phyloP scores from a whole-genome alignment of 176 grass and related monocot species.

The Carex kokanica region DNA sequence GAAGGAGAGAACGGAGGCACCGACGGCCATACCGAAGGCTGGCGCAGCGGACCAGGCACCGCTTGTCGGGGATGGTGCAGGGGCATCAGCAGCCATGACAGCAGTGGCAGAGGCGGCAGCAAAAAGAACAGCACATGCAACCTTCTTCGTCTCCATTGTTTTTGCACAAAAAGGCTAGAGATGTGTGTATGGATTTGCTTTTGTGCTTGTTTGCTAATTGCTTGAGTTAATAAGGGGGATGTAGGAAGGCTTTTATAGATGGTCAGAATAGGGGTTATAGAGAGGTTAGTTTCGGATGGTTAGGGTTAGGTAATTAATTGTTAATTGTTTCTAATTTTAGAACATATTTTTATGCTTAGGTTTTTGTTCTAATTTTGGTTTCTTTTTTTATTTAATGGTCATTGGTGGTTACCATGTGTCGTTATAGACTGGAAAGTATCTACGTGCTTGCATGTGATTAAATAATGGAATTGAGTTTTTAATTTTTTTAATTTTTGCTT shows the following conservation, averaged over 20 bases:
- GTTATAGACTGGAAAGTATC: constrained; percentile 20
- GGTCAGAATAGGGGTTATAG: constrained; percentile 28
- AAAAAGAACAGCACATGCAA: constrained; percentile 76
- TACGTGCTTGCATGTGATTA: constrained; percentile 44
- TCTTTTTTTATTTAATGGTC: neutral
- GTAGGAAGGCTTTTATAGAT: constrained; percentile 47
- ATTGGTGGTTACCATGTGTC: constrained; percentile 41
- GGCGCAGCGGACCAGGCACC: constrained; percentile 43
- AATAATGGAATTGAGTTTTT: neutral
- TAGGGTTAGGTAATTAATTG: constrained; percentile 27
- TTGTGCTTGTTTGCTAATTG: too few species aligned
- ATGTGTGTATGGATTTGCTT: constrained; percentile 27
- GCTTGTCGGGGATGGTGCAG: constrained; percentile 56
- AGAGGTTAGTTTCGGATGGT: constrained; percentile 15
- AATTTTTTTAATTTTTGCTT: neutral
- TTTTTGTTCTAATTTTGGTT: neutral
- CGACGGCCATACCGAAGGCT: constrained; percentile 43
- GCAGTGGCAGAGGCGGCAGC: constrained; percentile 57
- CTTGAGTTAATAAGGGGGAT: constrained; percentile 36
- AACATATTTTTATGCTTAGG: neutral
- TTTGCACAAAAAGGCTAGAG: constrained; percentile 37
- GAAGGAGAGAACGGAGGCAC: constrained; percentile 65
- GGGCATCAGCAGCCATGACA: constrained; percentile 59
- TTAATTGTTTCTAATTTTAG: constrained; percentile 13
- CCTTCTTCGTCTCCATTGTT: constrained; percentile 89